Base-by-base conservation (phyloP, 2,329 filamentous ascomycete species). In the Pyrenophora graminea region DNA sequence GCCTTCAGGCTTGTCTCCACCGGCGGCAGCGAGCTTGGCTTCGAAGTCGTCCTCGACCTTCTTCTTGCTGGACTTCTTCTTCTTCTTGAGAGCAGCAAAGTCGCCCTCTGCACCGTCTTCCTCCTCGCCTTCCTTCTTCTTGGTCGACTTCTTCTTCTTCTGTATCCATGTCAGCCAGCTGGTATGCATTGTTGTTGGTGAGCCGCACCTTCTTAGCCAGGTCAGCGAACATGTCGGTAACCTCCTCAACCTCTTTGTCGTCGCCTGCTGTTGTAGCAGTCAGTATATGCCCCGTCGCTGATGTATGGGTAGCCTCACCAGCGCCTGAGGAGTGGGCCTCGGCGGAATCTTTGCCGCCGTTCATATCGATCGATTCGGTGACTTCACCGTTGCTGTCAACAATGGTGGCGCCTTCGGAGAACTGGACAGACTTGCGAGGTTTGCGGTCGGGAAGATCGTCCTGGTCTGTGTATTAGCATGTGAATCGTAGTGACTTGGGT, bases 351-450 rank as follows among this genome's bases (percentile, higher is more conserved):
- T 91, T 91, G 66, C 88, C 82, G 68, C 90, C 89, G 68, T 88
- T 85, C 69, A 80, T 75, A 66, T 83, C 81, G 62, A 86, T 83
- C 74, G 89, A 82, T 77, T 89, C 86, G 68, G 85, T 90, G 72
- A 97, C 85, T 72, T 87, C 85, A 68, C 93, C 93, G 82, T 96
- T 90, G 76, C 85, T 85, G 80, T 96, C 90, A 74, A 97, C 92
- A 68, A 96, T 86, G 62, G 89, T 84, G 67, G 90, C 85, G 70
- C 90, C 90, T 76, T 94, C 89, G 73, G 88, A 92, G 76, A 97
- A 97, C 61, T 91, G 87, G 69, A 97, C 93, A 39, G 91, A 95
- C 79, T 97, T 96, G 78, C 92, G 89, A 69, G 88, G 85, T 76
- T 89, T 91, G 72, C 83, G 82, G 67, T 86, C 82, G 53, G 72